Evolutionary conservation across 106 monocot genomes (phyloP), one percentile per base, ranked within the genome.

Genomic region (Narthecium ossifragum): DNA sequence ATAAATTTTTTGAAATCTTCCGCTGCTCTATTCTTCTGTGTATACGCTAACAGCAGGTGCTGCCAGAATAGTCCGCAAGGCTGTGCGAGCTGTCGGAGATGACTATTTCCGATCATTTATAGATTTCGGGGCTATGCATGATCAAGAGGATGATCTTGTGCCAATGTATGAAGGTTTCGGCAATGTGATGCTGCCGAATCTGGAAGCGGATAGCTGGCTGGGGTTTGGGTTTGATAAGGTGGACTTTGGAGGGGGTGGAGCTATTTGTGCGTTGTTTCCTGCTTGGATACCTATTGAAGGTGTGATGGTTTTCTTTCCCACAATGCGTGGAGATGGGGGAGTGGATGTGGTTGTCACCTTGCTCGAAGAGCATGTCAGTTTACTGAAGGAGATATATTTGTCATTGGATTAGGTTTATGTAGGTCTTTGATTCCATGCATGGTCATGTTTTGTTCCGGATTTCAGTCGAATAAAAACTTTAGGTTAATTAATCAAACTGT

Each of bases 161-260:
- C 72, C 81, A 17, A 51, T 57, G 4, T 67, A 70, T n/a, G 72
- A 74, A 5, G 21, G 29, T 9, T 23, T 53, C 0, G 80, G 75
- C 1, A 64, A 49, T 47, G 51, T 70, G 12, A 29, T 90, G 25
- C 69, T 51, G 45, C 82, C 85, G 6, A 49, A 55, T 18, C 11
- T 81, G 61, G 85, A 90, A 61, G 78, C 66, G 13, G 69, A 82
- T 32, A 82, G 82, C 52, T 77, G 78, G 85, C 40, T 82, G 7
- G 64, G 78, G 58, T 79, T 91, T 34, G 41, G 65, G 18, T 85
- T 91, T 62, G 11, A 79, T 2, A 77, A 82, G 27, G 9, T 85
- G 51, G 82, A 85, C 21, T 79, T 91, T 22, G 85, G 85, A 0
- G 70, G 75, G 5, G 88, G 84, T 1, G 62, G 66, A 8, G 30